These are phyloP conservation scores for Paraphysoderma sedebokerense DNA, from an alignment of 371 early-diverging fungal species.

Conservation along the genomic window DNA sequence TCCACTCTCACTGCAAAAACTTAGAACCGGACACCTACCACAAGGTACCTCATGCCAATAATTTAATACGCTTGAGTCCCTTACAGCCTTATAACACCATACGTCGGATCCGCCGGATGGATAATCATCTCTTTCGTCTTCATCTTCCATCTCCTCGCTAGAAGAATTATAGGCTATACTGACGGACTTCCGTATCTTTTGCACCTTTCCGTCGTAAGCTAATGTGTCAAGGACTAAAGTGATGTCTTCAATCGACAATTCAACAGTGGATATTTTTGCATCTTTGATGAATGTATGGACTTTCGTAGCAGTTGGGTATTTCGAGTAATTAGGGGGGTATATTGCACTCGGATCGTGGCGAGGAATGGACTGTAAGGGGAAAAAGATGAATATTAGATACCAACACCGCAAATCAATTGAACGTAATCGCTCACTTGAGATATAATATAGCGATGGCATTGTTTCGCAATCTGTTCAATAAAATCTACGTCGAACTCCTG, in stretches of 20 bases:
- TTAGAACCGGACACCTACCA: slow-evolving; percentile 4
- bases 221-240: slow-evolving; percentile 64
- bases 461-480: slow-evolving; percentile 61
- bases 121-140: neutral
- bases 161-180: neutral
- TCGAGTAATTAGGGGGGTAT: slow-evolving; percentile 29
- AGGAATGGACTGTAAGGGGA: neutral
- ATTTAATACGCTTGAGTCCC: neutral
- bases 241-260: slow-evolving; percentile 57
- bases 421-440: slow-evolving; percentile 27
- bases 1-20: neutral
- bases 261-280: slow-evolving; percentile 50
- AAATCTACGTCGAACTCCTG: slow-evolving; percentile 91
- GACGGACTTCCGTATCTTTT: slow-evolving; percentile 23
- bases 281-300: slow-evolving; percentile 51
- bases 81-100: neutral
- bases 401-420: neutral
- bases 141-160: neutral
- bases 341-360: slow-evolving; percentile 22
- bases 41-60: slow-evolving; percentile 4
- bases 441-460: slow-evolving; percentile 55
- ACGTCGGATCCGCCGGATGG: neutral
- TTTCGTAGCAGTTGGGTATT: slow-evolving; percentile 55
- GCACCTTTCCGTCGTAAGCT: slow-evolving; percentile 75
- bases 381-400: no score